These are phyloP conservation scores for Schwanniomyces vanrijiae DNA, from an alignment of 805 yeast species.

Conservation along the genomic window DNA sequence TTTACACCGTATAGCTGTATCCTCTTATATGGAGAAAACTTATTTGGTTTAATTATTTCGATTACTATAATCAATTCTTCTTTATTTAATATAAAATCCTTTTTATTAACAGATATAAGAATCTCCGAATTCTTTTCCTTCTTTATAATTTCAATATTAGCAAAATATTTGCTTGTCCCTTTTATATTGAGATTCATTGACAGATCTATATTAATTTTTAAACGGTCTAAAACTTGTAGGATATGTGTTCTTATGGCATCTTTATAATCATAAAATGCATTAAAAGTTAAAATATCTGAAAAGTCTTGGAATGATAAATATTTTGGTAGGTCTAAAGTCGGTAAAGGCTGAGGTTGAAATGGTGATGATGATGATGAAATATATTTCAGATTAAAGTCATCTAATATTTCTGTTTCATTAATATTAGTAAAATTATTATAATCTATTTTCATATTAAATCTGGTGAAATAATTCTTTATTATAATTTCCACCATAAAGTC, in stretches of 20 bases:
- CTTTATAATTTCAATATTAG: constrained; percentile 10
- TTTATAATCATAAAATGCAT: neutral
- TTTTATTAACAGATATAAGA: neutral
- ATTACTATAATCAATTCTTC: constrained; percentile 15
- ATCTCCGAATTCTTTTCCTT: constrained; percentile 1
- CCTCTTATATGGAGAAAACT: constrained; percentile 17
- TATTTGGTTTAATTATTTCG: constrained; percentile 27
- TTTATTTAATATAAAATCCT: neutral
- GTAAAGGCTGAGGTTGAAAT: constrained; percentile 2
- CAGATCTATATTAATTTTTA: constrained; percentile 9
- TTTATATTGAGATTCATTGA: constrained; percentile 12
- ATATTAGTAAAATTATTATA: neutral
- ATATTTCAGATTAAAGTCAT: constrained; percentile 1
- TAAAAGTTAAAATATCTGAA: neutral
- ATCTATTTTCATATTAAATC: neutral
- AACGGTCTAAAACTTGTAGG: constrained; percentile 15
- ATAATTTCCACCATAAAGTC: constrained; percentile 1
- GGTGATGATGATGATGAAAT: neutral
- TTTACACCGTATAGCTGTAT: constrained; percentile 22
- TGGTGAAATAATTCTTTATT: neutral
- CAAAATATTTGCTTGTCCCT: constrained; percentile 33
- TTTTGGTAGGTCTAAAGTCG: neutral
- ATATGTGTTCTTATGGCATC: constrained; percentile 13
- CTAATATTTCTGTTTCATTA: neutral
- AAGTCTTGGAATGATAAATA: constrained; percentile 8